These are phyloP conservation scores for Monascus purpureus DNA, from an alignment of 495 filamentous ascomycete species.

Conservation along the genomic window DNA sequence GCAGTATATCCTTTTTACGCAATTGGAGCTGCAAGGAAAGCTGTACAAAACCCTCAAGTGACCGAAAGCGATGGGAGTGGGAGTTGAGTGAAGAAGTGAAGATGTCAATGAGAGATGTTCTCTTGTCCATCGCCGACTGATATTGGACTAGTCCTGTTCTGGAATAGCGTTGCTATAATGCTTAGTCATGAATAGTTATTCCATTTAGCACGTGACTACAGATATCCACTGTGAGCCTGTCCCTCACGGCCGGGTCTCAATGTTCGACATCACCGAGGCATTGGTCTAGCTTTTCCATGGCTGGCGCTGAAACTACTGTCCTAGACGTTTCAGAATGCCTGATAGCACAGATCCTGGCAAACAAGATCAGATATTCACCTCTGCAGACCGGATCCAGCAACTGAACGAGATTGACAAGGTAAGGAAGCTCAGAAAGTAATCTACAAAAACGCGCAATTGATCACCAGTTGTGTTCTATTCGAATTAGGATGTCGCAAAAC, in stretches of 20 bases:
- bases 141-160: conserved; percentile 6
- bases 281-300: too few relatives aligned
- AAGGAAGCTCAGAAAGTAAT: conserved; percentile 2
- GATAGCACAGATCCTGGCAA: conserved; percentile 8
- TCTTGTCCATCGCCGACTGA: conserved; percentile 6
- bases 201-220: conserved; percentile 16
- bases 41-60: not conserved
- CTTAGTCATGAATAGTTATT: too few relatives aligned
- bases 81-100: not conserved
- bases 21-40: too few relatives aligned
- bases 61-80: not conserved
- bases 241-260: too few relatives aligned
- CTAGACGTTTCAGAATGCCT: too few relatives aligned
- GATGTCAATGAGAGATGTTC: not conserved
- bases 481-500: conserved; percentile 37
- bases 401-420: conserved; percentile 65
- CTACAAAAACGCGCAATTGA: not conserved
- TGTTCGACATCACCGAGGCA: too few relatives aligned
- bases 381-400: conserved; percentile 61
- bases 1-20: too few relatives aligned
- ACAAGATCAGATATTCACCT: conserved; percentile 31
- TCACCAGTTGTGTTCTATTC: too few relatives aligned
- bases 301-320: too few relatives aligned
- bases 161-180: too few relatives aligned
- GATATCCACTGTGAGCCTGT: too few relatives aligned